Evolutionary conservation across 495 filamentous ascomycete species (phyloP), one percentile per base, ranked within the genome.

Genomic region (Jackrogersella multiformis): DNA sequence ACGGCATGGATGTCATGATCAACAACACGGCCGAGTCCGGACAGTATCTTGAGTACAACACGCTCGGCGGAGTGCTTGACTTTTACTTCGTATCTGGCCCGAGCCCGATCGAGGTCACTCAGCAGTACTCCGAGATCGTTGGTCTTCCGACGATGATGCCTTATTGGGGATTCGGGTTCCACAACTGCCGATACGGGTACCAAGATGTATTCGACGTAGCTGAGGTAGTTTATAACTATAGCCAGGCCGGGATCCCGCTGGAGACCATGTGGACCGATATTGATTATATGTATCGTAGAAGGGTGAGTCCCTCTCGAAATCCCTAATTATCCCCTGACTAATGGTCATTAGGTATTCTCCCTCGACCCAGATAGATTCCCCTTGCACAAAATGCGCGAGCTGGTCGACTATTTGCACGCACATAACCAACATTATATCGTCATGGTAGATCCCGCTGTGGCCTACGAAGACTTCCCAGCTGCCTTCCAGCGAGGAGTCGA

Each of bases 241-340:
- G 85, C 58, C 73, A 80, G 28, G 91, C 92, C 9, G 76, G 77
- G 6, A 96, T 96, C 63, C 92, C 92, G 0, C 78, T 97, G 6
- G 92, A 97, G 75, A 93, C 90, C 0, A 92, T 93, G 87, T 96
- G 92, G 92, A 94, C 89, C 3, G 91, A 94, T 70, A 94, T 94
- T 49, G 87, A 93, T 70, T 92, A 94, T 74, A 92, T 93, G 89
- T 81, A 88, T 69, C 63, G 69, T 9, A 78, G 90, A 73, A 81
- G 78, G 62, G 80, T 79, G 56, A 66, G 69, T 63, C 9, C 20
- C 13, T 4, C 7, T 6, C 21, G 1, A 8, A 10, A 26, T 44
- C 16, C 10, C 2, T 28, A 41, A 6, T 15, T 10, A n/a, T 41
- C 28, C 13, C 0, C 32, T n/a, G 10, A 30, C 53, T 63, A 55